These are phyloP conservation scores for Chlamydomonas sphaeroides DNA, from an alignment of 139 green algal genomes.

Conservation along the genomic window DNA sequence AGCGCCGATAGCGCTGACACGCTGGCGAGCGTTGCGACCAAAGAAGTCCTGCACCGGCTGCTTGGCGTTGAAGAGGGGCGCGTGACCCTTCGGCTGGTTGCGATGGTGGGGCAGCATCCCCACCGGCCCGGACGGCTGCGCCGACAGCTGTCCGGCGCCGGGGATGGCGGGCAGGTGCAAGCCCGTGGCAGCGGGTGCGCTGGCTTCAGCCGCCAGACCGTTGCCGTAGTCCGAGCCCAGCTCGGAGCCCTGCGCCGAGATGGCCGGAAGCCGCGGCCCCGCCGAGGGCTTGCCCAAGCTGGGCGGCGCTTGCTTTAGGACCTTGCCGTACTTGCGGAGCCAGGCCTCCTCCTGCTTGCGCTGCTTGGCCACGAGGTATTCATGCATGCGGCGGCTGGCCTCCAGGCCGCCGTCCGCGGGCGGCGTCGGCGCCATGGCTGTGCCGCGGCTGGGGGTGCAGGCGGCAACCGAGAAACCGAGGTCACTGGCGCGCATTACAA, in stretches of 20 bases:
- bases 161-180: constrained; percentile 22
- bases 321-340: constrained; percentile 60
- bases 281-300: constrained; percentile 3
- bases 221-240: too few species aligned
- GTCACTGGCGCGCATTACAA: too few species aligned
- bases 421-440: neutral
- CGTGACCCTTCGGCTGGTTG: constrained; percentile 2
- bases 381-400: constrained; percentile 53
- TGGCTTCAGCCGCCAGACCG: too few species aligned
- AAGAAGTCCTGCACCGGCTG: constrained; percentile 45
- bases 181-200: too few species aligned
- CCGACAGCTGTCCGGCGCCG: neutral
- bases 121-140: neutral
- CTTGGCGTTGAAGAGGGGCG: constrained; percentile 45
- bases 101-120: constrained; percentile 15
- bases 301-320: constrained; percentile 22
- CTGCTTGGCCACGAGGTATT: constrained; percentile 59
- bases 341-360: constrained; percentile 56
- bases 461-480: too few species aligned
- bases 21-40: constrained; percentile 16
- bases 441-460: neutral
- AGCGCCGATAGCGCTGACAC: neutral
- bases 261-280: neutral
- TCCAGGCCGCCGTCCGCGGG: constrained; percentile 29
- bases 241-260: neutral